Conservation (phyloP, 2,329 filamentous ascomycete genomes). For the Stenocarpella maydis region DNA sequence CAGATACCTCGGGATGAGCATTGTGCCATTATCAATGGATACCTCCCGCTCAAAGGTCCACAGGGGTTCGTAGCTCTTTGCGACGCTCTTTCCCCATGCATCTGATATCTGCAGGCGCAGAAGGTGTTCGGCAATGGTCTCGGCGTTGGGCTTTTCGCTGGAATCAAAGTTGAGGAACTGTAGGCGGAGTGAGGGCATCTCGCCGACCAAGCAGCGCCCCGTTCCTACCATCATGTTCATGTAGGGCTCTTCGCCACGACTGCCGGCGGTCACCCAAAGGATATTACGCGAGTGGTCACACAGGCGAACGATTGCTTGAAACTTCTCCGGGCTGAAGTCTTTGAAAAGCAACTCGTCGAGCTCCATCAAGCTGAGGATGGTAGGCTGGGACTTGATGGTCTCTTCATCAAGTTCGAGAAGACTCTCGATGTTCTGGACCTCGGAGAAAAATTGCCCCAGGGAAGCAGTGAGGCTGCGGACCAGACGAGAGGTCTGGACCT, state of each 20-base stretch:
- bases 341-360: slow-evolving; percentile 41
- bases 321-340: slow-evolving; percentile 35
- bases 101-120: slow-evolving; percentile 35
- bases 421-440: slow-evolving; percentile 22
- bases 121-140: slow-evolving; percentile 33
- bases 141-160: neutral
- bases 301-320: slow-evolving; percentile 37
- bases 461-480: slow-evolving; percentile 5
- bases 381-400: slow-evolving; percentile 6
- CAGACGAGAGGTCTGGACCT: slow-evolving; percentile 4
- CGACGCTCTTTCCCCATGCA: slow-evolving; percentile 28
- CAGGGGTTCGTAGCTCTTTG: slow-evolving; percentile 34
- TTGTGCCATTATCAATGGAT: slow-evolving; percentile 38
- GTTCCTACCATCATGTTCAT: slow-evolving; percentile 39
- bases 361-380: slow-evolving; percentile 39
- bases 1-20: slow-evolving; percentile 42
- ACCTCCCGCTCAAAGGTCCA: slow-evolving; percentile 45
- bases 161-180: slow-evolving; percentile 39
- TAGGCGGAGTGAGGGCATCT: slow-evolving; percentile 38
- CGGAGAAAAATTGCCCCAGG: slow-evolving; percentile 32
- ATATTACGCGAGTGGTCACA: slow-evolving; percentile 32
- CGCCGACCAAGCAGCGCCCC: slow-evolving; percentile 36
- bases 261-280: slow-evolving; percentile 40
- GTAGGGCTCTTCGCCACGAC: slow-evolving; percentile 35
- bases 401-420: slow-evolving; percentile 28